Evolutionary conservation across 1,284 basidiomycete species (phyloP).

Genomic region (Polyporus tsugae): DNA sequence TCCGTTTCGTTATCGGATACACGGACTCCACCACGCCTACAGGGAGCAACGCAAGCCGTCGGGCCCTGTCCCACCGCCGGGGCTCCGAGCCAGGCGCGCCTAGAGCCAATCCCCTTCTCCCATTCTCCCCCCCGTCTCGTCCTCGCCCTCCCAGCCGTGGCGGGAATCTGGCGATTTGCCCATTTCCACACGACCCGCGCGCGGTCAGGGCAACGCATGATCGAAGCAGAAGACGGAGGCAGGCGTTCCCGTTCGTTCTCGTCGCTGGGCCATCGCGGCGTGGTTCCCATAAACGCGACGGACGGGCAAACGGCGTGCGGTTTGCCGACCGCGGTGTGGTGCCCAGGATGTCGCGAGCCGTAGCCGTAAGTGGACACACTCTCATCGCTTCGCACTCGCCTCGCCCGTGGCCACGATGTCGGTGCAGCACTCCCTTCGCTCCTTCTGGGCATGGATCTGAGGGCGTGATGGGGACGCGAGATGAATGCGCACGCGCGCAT

Average conservation of each 20-base stretch:
- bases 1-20: conserved; percentile 29
- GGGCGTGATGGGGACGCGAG: conserved; percentile 8
- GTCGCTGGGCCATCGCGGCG: conserved; percentile 24
- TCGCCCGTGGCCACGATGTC: conserved; percentile 31
- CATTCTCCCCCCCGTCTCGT: conserved; percentile 7
- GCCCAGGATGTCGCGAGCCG: conserved; percentile 19
- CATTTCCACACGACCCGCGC: conserved; percentile 12
- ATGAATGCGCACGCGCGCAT: conserved; percentile 14
- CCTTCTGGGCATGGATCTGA: conserved; percentile 9
- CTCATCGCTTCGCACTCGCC: conserved; percentile 31
- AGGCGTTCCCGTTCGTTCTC: conserved; percentile 20
- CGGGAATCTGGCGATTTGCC: conserved; percentile 31
- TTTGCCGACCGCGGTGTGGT: conserved; percentile 27
- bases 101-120: conserved; percentile 21
- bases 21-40: conserved; percentile 25
- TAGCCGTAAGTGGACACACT: conserved; percentile 21
- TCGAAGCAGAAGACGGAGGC: conserved; percentile 22
- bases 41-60: conserved; percentile 16
- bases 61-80: conserved; percentile 20
- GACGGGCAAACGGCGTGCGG: conserved; percentile 19
- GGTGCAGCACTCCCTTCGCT: conserved; percentile 18
- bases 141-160: conserved; percentile 18
- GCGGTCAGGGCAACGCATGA: conserved; percentile 23
- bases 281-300: conserved; percentile 22
- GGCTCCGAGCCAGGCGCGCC: conserved; percentile 24